A percentile compares a stretch with the other conserved stretches of the same genome.
Evolutionary conservation across 768 basidiomycete genomes (phyloP).

Genomic region (Zangia roseola): DNA sequence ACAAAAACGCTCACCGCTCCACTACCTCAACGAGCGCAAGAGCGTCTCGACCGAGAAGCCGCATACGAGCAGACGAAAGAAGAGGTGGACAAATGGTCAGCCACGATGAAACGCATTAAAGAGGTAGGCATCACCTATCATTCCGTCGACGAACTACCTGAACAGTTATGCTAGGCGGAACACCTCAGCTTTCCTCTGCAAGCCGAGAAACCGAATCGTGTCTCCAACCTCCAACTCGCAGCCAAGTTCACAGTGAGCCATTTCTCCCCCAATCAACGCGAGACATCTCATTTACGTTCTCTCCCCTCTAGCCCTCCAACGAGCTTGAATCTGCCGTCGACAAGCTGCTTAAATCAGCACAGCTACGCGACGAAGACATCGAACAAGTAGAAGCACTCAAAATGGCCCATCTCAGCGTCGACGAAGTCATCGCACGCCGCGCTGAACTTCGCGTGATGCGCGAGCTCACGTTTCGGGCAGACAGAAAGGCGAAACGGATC

Average conservation of each 20-base stretch:
- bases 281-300: neutral
- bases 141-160: neutral
- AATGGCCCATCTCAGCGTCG: slow-evolving; percentile 77
- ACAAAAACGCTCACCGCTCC: slow-evolving; percentile 73
- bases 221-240: slow-evolving; percentile 72
- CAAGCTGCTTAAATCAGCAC: slow-evolving; percentile 74
- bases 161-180: slow-evolving; percentile 59
- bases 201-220: slow-evolving; percentile 49
- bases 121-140: slow-evolving; percentile 50
- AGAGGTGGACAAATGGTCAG: slow-evolving; percentile 92
- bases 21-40: slow-evolving; percentile 81
- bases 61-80: slow-evolving; percentile 92
- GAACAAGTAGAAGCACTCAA: slow-evolving; percentile 76
- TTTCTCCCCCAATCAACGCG: neutral
- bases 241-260: slow-evolving; percentile 78
- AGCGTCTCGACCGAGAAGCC: slow-evolving; percentile 87
- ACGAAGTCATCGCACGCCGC: slow-evolving; percentile 82
- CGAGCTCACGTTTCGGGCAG: slow-evolving; percentile 91
- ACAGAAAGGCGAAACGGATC: slow-evolving; percentile 83
- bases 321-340: slow-evolving; percentile 84
- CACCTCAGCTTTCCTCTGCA: slow-evolving; percentile 87
- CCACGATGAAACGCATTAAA: slow-evolving; percentile 87
- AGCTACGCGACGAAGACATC: slow-evolving; percentile 82
- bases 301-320: slow-evolving; percentile 63
- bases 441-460: slow-evolving; percentile 84